These are phyloP conservation scores for Cordyceps cateniannulata DNA, from an alignment of 2,329 filamentous ascomycete species.

Conservation along the genomic window DNA sequence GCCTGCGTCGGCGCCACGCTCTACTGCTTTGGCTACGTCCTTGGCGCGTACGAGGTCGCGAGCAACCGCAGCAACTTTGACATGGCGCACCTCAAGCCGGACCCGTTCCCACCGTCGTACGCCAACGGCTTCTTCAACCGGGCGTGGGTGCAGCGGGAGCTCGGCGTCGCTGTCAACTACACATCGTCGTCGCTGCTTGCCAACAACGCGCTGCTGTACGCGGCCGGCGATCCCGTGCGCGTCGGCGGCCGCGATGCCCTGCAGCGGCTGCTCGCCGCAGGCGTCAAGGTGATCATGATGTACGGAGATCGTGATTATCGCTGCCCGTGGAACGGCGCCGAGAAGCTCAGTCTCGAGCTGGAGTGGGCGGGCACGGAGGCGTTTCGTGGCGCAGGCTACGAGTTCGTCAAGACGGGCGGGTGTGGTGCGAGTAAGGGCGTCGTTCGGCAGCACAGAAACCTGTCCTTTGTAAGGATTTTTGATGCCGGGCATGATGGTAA, in stretches of 20 bases:
- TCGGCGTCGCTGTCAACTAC: slow-evolving; percentile 56
- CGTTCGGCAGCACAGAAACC: slow-evolving; percentile 67
- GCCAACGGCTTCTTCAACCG: slow-evolving; percentile 59
- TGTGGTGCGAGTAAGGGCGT: slow-evolving; percentile 61
- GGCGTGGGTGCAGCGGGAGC: slow-evolving; percentile 45
- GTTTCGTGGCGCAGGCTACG: slow-evolving; percentile 63
- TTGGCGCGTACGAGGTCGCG: not conserved
- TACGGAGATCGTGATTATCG: slow-evolving; percentile 57
- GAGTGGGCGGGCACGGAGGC: slow-evolving; percentile 35
- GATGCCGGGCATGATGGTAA: slow-evolving; percentile 55
- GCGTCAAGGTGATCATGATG: slow-evolving; percentile 61
- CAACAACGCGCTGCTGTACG: slow-evolving; percentile 5
- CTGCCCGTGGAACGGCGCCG: slow-evolving; percentile 60
- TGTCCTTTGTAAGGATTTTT: slow-evolving; percentile 58
- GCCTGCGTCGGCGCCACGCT: slow-evolving; percentile 18
- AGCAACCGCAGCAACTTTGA: slow-evolving; percentile 37
- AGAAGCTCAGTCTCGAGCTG: slow-evolving; percentile 59
- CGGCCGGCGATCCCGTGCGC: not conserved
- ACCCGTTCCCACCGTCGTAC: slow-evolving; percentile 55
- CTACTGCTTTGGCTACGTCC: slow-evolving; percentile 15
- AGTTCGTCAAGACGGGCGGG: slow-evolving; percentile 58
- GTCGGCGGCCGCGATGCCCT: slow-evolving; percentile 30
- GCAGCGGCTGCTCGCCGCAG: slow-evolving; percentile 49
- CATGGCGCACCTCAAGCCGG: slow-evolving; percentile 44
- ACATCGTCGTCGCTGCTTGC: slow-evolving; percentile 30